These are phyloP conservation scores for Vicia faba DNA, from an alignment of 306 rosid genomes.

Conservation along the genomic window DNA sequence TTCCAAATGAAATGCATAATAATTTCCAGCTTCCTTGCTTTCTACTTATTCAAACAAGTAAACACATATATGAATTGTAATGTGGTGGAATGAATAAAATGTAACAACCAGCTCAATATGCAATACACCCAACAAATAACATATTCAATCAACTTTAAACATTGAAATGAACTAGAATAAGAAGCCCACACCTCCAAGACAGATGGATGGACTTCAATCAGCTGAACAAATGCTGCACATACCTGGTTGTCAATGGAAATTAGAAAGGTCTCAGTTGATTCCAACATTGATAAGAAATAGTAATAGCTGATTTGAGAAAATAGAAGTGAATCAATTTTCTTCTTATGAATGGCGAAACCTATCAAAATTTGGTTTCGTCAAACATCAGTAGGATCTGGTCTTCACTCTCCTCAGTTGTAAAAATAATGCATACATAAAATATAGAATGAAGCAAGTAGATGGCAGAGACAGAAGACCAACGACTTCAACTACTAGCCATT, in stretches of 20 bases:
- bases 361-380: constrained; percentile 14
- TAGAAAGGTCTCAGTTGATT: constrained; percentile 33
- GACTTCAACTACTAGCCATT: constrained; percentile 25
- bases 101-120: constrained; percentile 27
- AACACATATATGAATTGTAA: constrained; percentile 8
- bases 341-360: background rate
- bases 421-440: constrained; percentile 9
- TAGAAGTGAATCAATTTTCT: constrained; percentile 1
- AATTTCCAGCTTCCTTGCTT: background rate
- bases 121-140: constrained; percentile 14
- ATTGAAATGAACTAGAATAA: constrained; percentile 29
- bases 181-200: constrained; percentile 78
- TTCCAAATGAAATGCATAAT: constrained; percentile 22
- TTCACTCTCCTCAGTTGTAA: constrained; percentile 9
- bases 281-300: constrained; percentile 35
- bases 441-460: constrained; percentile 8
- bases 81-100: constrained; percentile 11
- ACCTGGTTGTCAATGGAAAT: constrained; percentile 66
- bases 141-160: constrained; percentile 16
- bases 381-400: constrained; percentile 11
- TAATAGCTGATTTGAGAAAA: constrained; percentile 4
- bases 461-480: constrained; percentile 20
- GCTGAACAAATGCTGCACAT: constrained; percentile 94
- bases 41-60: constrained; percentile 19
- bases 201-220: constrained; percentile 89